A percentile compares a stretch with the other conserved stretches of the same genome.
These are phyloP conservation scores for Lactifluus volemus DNA, from an alignment of 768 basidiomycete genomes.

Conservation along the genomic window DNA sequence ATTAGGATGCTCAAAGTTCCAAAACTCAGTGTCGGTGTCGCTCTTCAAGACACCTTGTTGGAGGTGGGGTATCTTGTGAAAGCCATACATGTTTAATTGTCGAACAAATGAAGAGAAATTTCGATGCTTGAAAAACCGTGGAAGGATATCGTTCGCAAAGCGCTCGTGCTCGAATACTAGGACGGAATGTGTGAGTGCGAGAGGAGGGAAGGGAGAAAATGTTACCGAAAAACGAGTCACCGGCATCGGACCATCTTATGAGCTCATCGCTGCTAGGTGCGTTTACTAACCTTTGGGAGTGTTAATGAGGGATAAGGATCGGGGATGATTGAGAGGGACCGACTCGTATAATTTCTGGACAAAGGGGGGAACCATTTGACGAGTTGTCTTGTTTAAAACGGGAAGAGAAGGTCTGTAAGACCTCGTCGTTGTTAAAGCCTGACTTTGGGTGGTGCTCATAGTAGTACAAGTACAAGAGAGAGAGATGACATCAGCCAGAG, in stretches of 20 bases:
- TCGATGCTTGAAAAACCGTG: slow-evolving; percentile 95
- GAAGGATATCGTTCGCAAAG: slow-evolving; percentile 82
- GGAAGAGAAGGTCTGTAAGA: slow-evolving; percentile 32
- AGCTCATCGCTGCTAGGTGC: slow-evolving; percentile 74
- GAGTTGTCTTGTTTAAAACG: slow-evolving; percentile 38
- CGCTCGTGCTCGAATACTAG: slow-evolving; percentile 87
- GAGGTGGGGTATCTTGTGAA: slow-evolving; percentile 91
- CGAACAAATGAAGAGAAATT: slow-evolving; percentile 91
- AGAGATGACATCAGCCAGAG: no score
- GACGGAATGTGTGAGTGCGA: background rate
- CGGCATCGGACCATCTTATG: slow-evolving; percentile 86
- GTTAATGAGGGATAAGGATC: slow-evolving; percentile 6
- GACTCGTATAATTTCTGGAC: slow-evolving; percentile 91
- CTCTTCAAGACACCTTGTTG: slow-evolving; percentile 88
- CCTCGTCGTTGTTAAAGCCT: slow-evolving; percentile 27
- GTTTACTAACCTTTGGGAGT: slow-evolving; percentile 71
- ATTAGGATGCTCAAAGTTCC: slow-evolving; percentile 88
- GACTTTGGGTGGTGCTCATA: no score
- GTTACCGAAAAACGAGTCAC: slow-evolving; percentile 87
- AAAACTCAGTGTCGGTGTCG: slow-evolving; percentile 72
- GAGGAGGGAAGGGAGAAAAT: slow-evolving; percentile 1
- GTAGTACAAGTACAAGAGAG: no score
- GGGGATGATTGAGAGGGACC: slow-evolving; percentile 27
- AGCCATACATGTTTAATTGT: slow-evolving; percentile 94
- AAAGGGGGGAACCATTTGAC: slow-evolving; percentile 66